A percentile compares a stretch with the other conserved stretches of the same genome.
Conservation (phyloP, 2,329 filamentous ascomycete genomes). For the Fusarium sp. region DNA sequence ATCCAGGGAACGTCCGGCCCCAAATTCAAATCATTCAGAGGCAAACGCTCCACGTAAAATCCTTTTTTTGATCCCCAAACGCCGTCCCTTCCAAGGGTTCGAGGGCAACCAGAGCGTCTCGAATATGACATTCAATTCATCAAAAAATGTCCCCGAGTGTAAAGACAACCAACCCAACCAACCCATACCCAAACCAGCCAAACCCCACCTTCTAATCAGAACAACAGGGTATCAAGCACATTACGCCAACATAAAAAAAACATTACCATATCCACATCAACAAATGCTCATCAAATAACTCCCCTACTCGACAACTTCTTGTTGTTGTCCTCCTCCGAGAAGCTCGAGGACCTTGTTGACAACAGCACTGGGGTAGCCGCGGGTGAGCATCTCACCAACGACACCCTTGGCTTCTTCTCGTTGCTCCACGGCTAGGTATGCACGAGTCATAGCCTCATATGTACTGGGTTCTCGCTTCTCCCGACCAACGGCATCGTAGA, state of each 20-base stretch:
- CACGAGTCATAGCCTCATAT: constrained; percentile 98
- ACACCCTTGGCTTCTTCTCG: constrained; percentile 79
- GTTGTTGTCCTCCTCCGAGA: constrained; percentile 68
- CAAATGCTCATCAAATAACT: constrained; percentile 4
- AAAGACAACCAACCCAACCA: constrained; percentile 32
- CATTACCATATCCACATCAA: constrained; percentile 30
- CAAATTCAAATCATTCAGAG: constrained; percentile 42
- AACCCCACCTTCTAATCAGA: constrained; percentile 33
- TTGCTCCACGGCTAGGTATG: constrained; percentile 86
- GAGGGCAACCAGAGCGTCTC: constrained; percentile 35
- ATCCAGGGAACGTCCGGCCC: constrained; percentile 48
- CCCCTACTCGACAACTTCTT: constrained; percentile 51
- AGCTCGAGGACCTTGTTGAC: constrained; percentile 94
- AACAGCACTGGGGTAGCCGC: constrained; percentile 92
- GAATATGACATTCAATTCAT: constrained; percentile 29
- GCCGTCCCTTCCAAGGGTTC: constrained; percentile 42
- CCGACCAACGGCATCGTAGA: constrained; percentile 82
- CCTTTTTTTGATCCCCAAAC: constrained; percentile 46
- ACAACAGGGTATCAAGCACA: constrained; percentile 50
- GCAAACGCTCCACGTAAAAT: constrained; percentile 40
- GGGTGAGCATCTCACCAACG: constrained; percentile 88
- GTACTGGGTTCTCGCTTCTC: constrained; percentile 93
- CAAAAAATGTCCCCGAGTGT: constrained; percentile 35
- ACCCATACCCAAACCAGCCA: background rate
- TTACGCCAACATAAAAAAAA: constrained; percentile 45